phyloP scores from a whole-genome alignment of 1,284 basidiomycete species.

The Cutaneotrichosporon cutaneum region DNA sequence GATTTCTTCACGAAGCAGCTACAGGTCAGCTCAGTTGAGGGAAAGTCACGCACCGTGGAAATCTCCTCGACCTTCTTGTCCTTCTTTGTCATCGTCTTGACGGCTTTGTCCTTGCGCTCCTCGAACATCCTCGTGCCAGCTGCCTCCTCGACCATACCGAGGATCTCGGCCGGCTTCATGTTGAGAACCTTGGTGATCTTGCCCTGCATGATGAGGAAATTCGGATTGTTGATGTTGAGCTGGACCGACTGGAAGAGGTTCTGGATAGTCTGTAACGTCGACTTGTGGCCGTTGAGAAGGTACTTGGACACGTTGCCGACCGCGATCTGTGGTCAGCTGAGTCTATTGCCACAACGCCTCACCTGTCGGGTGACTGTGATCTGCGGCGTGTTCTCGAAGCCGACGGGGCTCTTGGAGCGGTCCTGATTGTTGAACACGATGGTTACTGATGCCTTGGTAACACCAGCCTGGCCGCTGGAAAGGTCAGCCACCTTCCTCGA shows the following conservation, averaged over 20 bases:
- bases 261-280: constrained; percentile 83
- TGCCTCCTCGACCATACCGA: constrained; percentile 98
- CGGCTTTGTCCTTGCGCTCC: constrained; percentile 95
- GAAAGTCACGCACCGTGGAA: constrained; percentile 55
- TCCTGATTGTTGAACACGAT: constrained; percentile 99
- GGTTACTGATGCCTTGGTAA: constrained; percentile 96
- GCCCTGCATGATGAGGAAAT: constrained; percentile 99
- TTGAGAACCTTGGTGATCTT: constrained; percentile 95
- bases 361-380: constrained; percentile 98
- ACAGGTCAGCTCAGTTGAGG: not conserved
- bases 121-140: constrained; percentile 99
- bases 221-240: constrained; percentile 99
- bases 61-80: constrained; percentile 95
- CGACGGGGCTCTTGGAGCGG: constrained; percentile 76
- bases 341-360: constrained; percentile 30
- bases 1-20: constrained; percentile 83
- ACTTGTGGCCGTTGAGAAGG: constrained; percentile 93
- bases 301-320: constrained; percentile 96
- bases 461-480: constrained; percentile 89
- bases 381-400: constrained; percentile 77
- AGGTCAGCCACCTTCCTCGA: constrained; percentile 12
- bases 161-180: constrained; percentile 96
- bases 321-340: constrained; percentile 66
- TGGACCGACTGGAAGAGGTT: constrained; percentile 96
- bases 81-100: constrained; percentile 96